These are phyloP conservation scores for Myxozyma mucilagina DNA, from an alignment of 805 yeast genomes.

Conservation along the genomic window DNA sequence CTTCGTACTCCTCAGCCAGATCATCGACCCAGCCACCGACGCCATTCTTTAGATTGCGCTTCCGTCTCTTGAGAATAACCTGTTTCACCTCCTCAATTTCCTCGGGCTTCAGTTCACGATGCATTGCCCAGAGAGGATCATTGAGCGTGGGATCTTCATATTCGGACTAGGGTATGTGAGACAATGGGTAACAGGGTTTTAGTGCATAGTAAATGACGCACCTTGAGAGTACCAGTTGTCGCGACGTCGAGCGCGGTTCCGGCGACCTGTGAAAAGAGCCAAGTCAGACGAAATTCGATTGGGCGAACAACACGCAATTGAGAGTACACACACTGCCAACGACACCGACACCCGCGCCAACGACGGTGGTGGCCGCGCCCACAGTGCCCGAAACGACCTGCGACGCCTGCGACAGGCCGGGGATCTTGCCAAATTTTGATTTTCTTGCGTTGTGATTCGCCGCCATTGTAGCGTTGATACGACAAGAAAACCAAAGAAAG, in stretches of 20 bases:
- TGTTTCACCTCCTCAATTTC: not conserved
- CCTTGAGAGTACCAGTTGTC: conserved; percentile 17
- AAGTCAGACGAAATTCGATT: not conserved
- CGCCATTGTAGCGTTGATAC: conserved; percentile 2
- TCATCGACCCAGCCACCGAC: conserved; percentile 21
- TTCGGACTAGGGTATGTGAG: conserved; percentile 5
- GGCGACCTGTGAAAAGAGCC: conserved; percentile 13
- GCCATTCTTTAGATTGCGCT: conserved; percentile 3
- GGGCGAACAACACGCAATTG: not conserved
- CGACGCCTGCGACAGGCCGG: conserved; percentile 11
- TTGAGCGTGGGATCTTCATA: conserved; percentile 17
- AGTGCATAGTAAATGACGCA: not conserved
- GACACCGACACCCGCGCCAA: conserved; percentile 12
- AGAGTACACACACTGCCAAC: conserved; percentile 10
- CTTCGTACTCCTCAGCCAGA: conserved; percentile 11
- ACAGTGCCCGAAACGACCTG: conserved; percentile 20
- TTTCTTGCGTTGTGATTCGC: conserved; percentile 4
- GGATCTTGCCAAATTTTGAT: conserved; percentile 16
- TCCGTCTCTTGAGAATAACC: not conserved
- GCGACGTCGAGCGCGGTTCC: conserved; percentile 27
- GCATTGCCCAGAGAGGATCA: conserved; percentile 26
- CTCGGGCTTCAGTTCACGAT: conserved; percentile 15
- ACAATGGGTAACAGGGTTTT: not conserved
- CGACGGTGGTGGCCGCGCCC: conserved; percentile 10
- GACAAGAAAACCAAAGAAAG: not conserved